A percentile compares a stretch with the other conserved stretches of the same genome.
Evolutionary conservation across 768 basidiomycete species (phyloP).

Genomic region (Leccinum arenicola): DNA sequence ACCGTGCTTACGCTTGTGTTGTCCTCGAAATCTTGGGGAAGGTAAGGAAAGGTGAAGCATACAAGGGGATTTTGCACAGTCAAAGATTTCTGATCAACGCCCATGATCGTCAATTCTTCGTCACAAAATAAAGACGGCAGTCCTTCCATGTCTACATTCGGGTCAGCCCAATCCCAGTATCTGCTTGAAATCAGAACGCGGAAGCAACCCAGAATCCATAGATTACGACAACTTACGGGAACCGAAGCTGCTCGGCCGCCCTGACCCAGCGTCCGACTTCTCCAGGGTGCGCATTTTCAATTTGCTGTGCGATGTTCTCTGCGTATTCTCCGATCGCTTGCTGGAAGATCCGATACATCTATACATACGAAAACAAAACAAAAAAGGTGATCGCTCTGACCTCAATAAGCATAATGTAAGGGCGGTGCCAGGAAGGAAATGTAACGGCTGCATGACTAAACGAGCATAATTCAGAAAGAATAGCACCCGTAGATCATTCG

Average conservation of each 20-base stretch:
- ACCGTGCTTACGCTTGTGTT: constrained; percentile 4
- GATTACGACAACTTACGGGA: constrained; percentile 21
- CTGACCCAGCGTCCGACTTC: constrained; percentile 20
- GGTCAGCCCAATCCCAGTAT: constrained; percentile 32
- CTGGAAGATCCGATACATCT: constrained; percentile 6
- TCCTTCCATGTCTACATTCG: constrained; percentile 15
- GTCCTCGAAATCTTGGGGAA: constrained; percentile 23
- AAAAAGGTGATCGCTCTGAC: constrained; percentile 2
- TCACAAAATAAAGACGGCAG: constrained; percentile 21
- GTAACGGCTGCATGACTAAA: constrained; percentile 21
- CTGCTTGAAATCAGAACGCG: constrained; percentile 6
- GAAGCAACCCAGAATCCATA: not conserved
- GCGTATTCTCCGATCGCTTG: constrained; percentile 29
- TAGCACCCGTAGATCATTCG: not conserved
- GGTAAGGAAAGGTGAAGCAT: constrained; percentile 12
- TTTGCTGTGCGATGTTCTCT: constrained; percentile 22
- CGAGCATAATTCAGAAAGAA: not conserved
- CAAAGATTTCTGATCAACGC: constrained; percentile 2
- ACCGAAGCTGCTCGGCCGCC: constrained; percentile 24
- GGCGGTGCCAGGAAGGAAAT: constrained; percentile 28
- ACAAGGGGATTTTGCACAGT: constrained; percentile 20
- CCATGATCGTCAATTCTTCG: constrained; percentile 10
- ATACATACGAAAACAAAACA: not conserved
- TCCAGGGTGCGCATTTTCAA: constrained; percentile 17
- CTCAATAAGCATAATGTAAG: constrained; percentile 28